Evolutionary conservation across 805 yeast species (phyloP).

Genomic region (Schwanniomyces sp.): DNA sequence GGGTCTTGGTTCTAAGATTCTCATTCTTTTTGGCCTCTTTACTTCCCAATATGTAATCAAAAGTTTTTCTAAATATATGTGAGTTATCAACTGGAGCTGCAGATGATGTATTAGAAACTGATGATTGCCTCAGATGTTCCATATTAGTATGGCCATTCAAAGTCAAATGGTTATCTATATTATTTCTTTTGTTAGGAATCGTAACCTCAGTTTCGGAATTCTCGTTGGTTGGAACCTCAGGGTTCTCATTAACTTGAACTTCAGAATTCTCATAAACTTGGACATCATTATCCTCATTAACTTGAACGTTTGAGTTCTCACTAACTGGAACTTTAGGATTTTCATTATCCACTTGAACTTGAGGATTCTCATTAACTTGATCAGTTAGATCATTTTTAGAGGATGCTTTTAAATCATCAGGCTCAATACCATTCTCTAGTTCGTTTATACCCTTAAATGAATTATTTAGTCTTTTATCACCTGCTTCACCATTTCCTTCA

Average conservation of each 20-base stretch:
- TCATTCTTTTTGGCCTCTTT: constrained; percentile 63
- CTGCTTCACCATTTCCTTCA: not conserved
- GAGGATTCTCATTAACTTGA: not conserved
- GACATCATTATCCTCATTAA: not conserved
- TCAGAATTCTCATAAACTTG: not conserved
- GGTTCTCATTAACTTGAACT: not conserved
- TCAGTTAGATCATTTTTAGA: too few relatives aligned
- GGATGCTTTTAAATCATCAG: too few relatives aligned
- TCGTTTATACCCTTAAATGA: not conserved
- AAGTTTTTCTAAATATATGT: constrained; percentile 49
- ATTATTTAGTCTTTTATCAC: not conserved
- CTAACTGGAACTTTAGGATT: not conserved
- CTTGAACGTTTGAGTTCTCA: not conserved
- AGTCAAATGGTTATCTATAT: not conserved
- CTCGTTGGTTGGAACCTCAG: not conserved
- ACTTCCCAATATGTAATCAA: constrained; percentile 54
- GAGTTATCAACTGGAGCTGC: constrained; percentile 22
- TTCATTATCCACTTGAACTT: not conserved
- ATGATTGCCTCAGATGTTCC: not conserved
- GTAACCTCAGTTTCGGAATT: not conserved
- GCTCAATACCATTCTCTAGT: too few relatives aligned
- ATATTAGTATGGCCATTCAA: not conserved
- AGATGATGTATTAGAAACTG: constrained; percentile 6
- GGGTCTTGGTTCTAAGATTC: constrained; percentile 33
- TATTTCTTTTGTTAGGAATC: not conserved